These are phyloP conservation scores for Phytophthora cryptogea DNA, from an alignment of 352 stramenopile genomes.

Conservation along the genomic window DNA sequence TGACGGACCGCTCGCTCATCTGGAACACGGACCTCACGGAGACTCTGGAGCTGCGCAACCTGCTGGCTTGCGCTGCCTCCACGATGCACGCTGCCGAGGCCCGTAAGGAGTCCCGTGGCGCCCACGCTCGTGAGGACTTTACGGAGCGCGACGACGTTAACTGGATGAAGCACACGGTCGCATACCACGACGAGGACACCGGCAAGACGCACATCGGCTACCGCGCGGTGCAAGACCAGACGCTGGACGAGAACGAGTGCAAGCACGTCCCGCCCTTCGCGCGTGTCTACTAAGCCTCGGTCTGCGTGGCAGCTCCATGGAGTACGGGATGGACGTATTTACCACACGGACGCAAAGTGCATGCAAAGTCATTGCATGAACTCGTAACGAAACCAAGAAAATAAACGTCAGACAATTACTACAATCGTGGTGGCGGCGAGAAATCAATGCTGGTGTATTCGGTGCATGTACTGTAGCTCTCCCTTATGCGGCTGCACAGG, in stretches of 20 bases:
- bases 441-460: no score
- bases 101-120: constrained; percentile 94
- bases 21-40: constrained; percentile 99
- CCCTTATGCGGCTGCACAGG: no score
- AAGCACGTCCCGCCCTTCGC: constrained; percentile 93
- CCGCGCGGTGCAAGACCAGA: constrained; percentile 93
- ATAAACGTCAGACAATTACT: constrained; percentile 37
- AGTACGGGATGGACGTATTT: constrained; percentile 38
- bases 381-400: constrained; percentile 37
- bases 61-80: constrained; percentile 91
- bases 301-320: constrained; percentile 25
- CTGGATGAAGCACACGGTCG: constrained; percentile 98
- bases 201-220: constrained; percentile 91
- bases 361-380: constrained; percentile 25
- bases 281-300: constrained; percentile 93
- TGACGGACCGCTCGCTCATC: constrained; percentile 95
- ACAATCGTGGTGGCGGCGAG: constrained; percentile 4
- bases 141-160: constrained; percentile 93
- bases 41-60: constrained; percentile 95
- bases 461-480: no score
- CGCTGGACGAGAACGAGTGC: constrained; percentile 96
- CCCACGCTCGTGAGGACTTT: constrained; percentile 97
- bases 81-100: constrained; percentile 96
- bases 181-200: constrained; percentile 90
- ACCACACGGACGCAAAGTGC: constrained; percentile 27